These are phyloP conservation scores for Globisporangium canariense DNA, from an alignment of 352 stramenopile species.

Conservation along the genomic window DNA sequence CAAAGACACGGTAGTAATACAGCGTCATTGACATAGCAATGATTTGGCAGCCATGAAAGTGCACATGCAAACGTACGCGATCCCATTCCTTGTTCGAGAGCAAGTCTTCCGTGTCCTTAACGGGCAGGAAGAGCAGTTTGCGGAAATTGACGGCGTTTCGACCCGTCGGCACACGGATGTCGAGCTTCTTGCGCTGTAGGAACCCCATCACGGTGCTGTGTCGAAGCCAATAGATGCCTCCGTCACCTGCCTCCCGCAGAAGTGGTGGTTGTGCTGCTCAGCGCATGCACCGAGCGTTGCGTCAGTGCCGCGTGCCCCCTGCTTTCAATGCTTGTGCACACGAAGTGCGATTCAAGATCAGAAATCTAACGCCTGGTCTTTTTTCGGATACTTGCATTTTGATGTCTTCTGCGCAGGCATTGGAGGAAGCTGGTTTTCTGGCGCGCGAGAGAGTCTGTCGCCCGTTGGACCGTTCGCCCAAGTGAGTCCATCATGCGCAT, in stretches of 20 bases:
- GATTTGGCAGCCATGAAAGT: background rate
- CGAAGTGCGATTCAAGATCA: no score
- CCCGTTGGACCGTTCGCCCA: no score
- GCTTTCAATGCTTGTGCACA: no score
- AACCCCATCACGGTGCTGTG: constrained; percentile 41
- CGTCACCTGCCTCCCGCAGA: background rate
- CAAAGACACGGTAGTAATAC: no score
- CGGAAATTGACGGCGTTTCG: constrained; percentile 75
- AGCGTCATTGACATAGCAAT: background rate
- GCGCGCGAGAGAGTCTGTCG: no score
- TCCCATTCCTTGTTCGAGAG: constrained; percentile 71
- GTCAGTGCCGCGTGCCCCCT: no score
- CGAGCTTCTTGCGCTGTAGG: constrained; percentile 54
- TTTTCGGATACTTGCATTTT: no score
- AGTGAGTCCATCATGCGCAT: no score
- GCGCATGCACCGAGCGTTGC: background rate
- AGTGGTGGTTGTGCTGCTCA: background rate
- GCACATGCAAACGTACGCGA: constrained; percentile 28
- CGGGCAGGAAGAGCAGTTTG: constrained; percentile 71
- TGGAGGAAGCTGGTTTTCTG: no score
- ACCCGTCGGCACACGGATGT: constrained; percentile 68
- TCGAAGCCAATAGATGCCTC: background rate
- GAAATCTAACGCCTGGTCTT: no score
- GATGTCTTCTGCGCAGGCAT: no score
- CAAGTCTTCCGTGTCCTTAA: constrained; percentile 65